These are phyloP conservation scores for Marasmius sp. DNA, from an alignment of 1,284 basidiomycete genomes.

Conservation along the genomic window DNA sequence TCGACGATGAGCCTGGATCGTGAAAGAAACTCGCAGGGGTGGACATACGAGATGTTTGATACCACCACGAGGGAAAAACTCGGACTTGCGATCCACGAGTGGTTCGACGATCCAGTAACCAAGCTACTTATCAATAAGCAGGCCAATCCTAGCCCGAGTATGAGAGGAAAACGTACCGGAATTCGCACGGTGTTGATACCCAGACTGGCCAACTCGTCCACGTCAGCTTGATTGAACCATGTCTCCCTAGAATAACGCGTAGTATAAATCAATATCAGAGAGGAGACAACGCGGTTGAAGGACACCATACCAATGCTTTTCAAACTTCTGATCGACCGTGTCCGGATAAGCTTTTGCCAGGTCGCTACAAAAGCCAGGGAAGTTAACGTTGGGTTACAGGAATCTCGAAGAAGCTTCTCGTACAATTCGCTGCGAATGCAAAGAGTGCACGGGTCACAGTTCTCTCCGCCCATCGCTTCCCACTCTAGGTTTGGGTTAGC, in stretches of 20 bases:
- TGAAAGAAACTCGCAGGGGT: neutral
- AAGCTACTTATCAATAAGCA: conserved; percentile 40
- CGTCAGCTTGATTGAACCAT: conserved; percentile 71
- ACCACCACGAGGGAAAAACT: conserved; percentile 71
- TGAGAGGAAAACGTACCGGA: conserved; percentile 47
- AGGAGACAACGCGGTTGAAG: neutral
- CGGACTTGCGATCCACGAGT: conserved; percentile 59
- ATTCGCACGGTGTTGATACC: conserved; percentile 77
- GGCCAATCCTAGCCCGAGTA: neutral
- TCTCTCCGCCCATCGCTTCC: conserved; percentile 63
- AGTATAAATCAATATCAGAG: conserved; percentile 1
- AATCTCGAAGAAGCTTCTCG: conserved; percentile 11
- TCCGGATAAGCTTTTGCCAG: conserved; percentile 59
- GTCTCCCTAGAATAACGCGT: conserved; percentile 44
- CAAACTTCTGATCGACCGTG: conserved; percentile 59
- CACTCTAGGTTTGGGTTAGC: conserved; percentile 42
- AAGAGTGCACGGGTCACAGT: conserved; percentile 48
- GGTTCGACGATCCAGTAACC: conserved; percentile 81
- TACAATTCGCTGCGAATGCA: conserved; percentile 66
- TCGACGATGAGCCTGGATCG: neutral
- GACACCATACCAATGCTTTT: conserved; percentile 58
- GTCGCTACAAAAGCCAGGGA: conserved; percentile 37
- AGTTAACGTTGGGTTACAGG: neutral
- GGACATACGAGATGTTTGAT: conserved; percentile 56
- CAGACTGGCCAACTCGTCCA: conserved; percentile 46